Evolutionary conservation across 257 asterid genomes (phyloP).

Genomic region (Salvia rosmarinus): DNA sequence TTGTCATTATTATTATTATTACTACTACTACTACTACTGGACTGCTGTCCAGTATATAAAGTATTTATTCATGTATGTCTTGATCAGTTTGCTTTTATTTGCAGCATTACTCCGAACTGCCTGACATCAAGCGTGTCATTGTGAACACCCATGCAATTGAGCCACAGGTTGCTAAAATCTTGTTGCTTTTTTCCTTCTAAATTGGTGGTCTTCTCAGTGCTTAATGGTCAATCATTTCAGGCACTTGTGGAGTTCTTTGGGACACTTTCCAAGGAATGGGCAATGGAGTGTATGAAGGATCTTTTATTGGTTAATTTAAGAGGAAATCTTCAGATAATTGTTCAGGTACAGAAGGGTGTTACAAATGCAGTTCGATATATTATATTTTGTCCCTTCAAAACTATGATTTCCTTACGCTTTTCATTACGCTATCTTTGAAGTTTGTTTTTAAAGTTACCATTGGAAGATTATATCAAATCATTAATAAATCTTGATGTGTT

Average conservation of each 20-base stretch:
- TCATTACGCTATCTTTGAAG: not conserved
- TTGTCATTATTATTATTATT: no score
- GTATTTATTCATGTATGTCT: conserved; percentile 18
- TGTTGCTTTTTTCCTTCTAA: not conserved
- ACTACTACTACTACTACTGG: no score
- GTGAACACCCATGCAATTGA: conserved; percentile 98
- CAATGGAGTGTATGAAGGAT: conserved; percentile 96
- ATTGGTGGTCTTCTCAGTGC: conserved; percentile 6
- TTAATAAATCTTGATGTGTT: not conserved
- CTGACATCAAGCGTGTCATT: conserved; percentile 91
- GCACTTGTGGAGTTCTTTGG: conserved; percentile 94
- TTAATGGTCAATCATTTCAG: conserved; percentile 46
- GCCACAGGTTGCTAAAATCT: conserved; percentile 70
- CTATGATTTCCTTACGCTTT: not conserved
- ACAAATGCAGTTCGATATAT: not conserved
- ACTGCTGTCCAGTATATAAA: conserved; percentile 6
- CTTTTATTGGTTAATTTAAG: conserved; percentile 84
- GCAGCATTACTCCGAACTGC: conserved; percentile 93
- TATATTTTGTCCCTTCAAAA: not conserved
- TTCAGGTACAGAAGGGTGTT: conserved; percentile 60
- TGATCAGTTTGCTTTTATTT: conserved; percentile 29
- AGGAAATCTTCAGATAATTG: conserved; percentile 97
- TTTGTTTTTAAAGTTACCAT: not conserved
- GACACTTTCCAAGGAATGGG: conserved; percentile 92
- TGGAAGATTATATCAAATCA: conserved; percentile 18